Conservation (phyloP, 257 asterid genomes). For the Primulina huaijiensis region DNA sequence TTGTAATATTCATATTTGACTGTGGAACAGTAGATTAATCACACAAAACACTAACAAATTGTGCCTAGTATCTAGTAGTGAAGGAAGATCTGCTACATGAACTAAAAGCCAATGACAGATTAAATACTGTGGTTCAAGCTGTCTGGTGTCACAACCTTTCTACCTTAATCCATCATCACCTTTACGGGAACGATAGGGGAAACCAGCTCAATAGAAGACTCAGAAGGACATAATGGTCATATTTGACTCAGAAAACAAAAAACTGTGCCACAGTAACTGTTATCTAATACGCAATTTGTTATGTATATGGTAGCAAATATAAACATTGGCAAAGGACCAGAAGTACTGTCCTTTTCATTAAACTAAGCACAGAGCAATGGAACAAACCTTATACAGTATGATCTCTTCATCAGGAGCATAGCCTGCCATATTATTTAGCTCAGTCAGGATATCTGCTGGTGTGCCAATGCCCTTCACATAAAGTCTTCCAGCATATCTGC, state of each 20-base stretch:
- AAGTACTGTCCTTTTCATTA: conserved; percentile 11
- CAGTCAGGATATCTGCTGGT: conserved; percentile 38
- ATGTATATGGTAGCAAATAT: conserved; percentile 1
- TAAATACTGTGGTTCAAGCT: conserved; percentile 1
- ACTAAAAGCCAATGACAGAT: not conserved
- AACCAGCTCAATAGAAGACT: conserved; percentile 10
- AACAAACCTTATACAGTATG: conserved; percentile 48
- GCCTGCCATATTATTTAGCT: conserved; percentile 47
- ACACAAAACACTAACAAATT: conserved; percentile 4
- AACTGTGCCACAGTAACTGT: conserved; percentile 6
- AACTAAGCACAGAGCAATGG: conserved; percentile 10
- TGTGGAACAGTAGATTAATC: conserved; percentile 12
- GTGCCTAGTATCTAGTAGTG: conserved; percentile 7
- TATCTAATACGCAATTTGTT: conserved; percentile 14
- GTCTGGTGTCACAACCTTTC: not conserved
- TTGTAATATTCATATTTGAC: conserved; percentile 17
- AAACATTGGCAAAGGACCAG: not conserved
- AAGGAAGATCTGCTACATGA: not conserved
- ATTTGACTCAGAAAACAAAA: not conserved
- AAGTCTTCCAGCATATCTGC: conserved; percentile 43
- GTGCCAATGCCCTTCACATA: conserved; percentile 37
- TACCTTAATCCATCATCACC: conserved; percentile 8
- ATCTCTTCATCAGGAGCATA: conserved; percentile 46
- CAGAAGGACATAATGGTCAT: conserved; percentile 10
- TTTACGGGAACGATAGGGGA: not conserved